Conservation (phyloP, 148 eudicot genomes). For the Rhododendron ferrugineum region DNA sequence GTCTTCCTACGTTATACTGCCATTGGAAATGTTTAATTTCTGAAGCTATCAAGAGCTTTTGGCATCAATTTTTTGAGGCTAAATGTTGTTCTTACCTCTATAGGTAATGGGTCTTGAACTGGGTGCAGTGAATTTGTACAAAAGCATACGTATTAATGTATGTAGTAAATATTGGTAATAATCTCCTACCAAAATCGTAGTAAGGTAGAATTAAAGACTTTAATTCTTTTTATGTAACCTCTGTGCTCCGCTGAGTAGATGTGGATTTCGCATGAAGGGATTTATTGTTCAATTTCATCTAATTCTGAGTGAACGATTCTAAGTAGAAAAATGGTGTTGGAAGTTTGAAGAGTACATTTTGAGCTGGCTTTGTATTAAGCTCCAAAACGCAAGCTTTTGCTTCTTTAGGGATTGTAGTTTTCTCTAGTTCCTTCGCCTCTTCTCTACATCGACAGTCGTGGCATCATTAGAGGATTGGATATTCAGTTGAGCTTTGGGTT, state of each 20-base stretch:
- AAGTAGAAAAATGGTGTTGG: not conserved
- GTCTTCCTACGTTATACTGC: not conserved
- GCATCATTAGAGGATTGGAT: not conserved
- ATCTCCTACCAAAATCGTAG: not conserved
- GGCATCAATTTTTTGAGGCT: not conserved
- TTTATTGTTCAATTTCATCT: not conserved
- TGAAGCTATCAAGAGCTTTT: not conserved
- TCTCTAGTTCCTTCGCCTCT: too few species aligned
- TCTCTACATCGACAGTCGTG: too few species aligned
- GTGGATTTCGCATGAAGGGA: not conserved
- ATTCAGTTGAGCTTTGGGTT: not conserved
- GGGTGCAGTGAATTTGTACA: not conserved
- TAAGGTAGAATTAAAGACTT: not conserved
- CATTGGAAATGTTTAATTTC: not conserved
- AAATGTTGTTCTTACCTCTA: not conserved
- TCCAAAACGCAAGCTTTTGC: not conserved
- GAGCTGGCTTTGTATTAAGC: not conserved
- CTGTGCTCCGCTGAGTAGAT: not conserved
- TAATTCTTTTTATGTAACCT: not conserved
- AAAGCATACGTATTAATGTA: too few species aligned
- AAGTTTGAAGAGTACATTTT: conserved; percentile 1
- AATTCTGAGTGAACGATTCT: not conserved
- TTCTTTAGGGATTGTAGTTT: not conserved
- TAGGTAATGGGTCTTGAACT: not conserved
- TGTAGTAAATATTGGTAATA: not conserved